These are phyloP conservation scores for Candida anglica DNA, from an alignment of 805 yeast species.

Conservation along the genomic window DNA sequence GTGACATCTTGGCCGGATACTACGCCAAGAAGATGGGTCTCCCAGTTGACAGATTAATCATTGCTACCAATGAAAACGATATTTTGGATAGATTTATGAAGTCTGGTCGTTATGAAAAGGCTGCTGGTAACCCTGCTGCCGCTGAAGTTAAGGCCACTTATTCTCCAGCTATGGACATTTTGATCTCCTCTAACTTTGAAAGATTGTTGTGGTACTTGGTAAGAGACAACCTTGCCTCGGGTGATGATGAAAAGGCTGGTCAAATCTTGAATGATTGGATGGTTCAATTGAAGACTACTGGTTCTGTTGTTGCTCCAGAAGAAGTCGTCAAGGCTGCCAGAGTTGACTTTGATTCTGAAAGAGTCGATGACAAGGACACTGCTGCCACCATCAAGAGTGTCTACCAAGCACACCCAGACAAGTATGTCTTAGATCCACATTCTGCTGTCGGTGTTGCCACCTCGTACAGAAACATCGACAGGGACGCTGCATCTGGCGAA, in stretches of 20 bases:
- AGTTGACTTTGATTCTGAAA: conserved; percentile 68
- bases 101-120: conserved; percentile 80
- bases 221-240: conserved; percentile 57
- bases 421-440: conserved; percentile 93
- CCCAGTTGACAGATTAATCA: conserved; percentile 79
- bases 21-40: conserved; percentile 94
- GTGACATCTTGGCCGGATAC: conserved; percentile 96
- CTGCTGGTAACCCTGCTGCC: conserved; percentile 35
- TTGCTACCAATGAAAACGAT: conserved; percentile 95
- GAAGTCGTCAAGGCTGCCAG: conserved; percentile 64
- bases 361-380: conserved; percentile 77
- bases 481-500: conserved; percentile 36
- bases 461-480: conserved; percentile 55
- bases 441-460: conserved; percentile 92
- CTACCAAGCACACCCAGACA: conserved; percentile 55
- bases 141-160: conserved; percentile 76
- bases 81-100: conserved; percentile 90
- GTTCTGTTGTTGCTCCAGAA: conserved; percentile 69
- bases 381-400: conserved; percentile 69
- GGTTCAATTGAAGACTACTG: conserved; percentile 67
- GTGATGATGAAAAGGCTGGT: conserved; percentile 67
- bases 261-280: conserved; percentile 69
- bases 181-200: conserved; percentile 93
- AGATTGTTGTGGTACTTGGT: conserved; percentile 93
- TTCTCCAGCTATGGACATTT: conserved; percentile 98